Evolutionary conservation across 2,329 filamentous ascomycete species (phyloP).

Genomic region (Ophiocordyceps camponoti-leonardi): DNA sequence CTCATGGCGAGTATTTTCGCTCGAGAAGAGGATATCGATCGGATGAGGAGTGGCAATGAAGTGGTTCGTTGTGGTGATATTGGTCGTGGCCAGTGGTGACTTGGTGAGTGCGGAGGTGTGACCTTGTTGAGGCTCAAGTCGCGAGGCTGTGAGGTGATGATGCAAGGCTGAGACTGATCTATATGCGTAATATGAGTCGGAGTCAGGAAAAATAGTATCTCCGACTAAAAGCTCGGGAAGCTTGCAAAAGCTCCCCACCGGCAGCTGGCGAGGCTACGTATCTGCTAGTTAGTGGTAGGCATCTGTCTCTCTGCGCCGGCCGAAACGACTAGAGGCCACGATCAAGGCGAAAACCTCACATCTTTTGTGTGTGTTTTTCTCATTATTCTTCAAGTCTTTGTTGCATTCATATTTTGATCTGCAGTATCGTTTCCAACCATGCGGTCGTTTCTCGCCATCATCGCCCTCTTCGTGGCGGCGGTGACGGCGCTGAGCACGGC

Average conservation of each 20-base stretch:
- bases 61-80: not conserved
- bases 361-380: too few species aligned
- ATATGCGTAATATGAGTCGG: too few species aligned
- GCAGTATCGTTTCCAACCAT: constrained; percentile 23
- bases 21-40: not conserved
- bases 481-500: constrained; percentile 63
- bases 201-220: not conserved
- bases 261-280: constrained; percentile 2
- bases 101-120: too few species aligned
- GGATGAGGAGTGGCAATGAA: too few species aligned
- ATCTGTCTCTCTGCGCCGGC: not conserved
- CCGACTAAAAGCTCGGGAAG: not conserved
- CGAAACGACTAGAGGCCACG: not conserved
- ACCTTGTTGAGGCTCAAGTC: not conserved
- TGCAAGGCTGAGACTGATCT: not conserved
- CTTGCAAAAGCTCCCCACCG: not conserved
- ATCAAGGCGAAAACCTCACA: too few species aligned
- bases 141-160: not conserved
- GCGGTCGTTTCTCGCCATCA: constrained; percentile 57
- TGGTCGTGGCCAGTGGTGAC: not conserved
- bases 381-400: too few species aligned
- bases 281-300: not conserved
- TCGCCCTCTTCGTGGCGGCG: constrained; percentile 47
- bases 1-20: constrained; percentile 33
- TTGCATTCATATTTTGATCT: too few species aligned